Percentiles rank a stretch among this genome's conserved stretches.
These are phyloP conservation scores for Pythium monospermum DNA, from an alignment of 352 stramenopile genomes.

Conservation along the genomic window DNA sequence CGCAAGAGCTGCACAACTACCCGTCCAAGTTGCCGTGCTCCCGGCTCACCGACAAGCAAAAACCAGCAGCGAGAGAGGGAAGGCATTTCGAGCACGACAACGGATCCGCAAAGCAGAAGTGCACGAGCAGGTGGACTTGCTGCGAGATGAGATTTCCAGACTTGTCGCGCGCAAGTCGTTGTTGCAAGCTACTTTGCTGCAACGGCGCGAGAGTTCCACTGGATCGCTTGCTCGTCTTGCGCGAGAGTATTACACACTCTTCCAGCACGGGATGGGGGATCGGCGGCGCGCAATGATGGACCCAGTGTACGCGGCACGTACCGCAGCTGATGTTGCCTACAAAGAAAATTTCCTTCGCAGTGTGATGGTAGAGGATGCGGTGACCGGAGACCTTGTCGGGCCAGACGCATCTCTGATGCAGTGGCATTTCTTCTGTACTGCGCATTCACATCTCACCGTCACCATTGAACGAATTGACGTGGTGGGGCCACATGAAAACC, in stretches of 20 bases:
- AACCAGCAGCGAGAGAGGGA: constrained; percentile 14
- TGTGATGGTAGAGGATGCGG: constrained; percentile 12
- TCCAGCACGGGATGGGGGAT: constrained; percentile 11
- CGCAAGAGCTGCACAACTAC: no score
- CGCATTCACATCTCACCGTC: neutral
- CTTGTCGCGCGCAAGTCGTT: constrained; percentile 1
- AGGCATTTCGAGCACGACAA: constrained; percentile 8
- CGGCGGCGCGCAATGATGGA: constrained; percentile 3
- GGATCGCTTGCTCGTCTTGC: constrained; percentile 1
- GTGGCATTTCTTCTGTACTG: constrained; percentile 13
- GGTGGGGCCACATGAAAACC: neutral
- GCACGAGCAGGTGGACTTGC: neutral
- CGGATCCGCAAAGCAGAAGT: constrained; percentile 6
- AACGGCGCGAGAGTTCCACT: neutral
- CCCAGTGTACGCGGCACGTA: neutral
- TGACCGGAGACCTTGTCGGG: constrained; percentile 16
- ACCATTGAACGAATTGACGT: constrained; percentile 8
- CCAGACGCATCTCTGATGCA: constrained; percentile 14
- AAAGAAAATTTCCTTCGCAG: constrained; percentile 16
- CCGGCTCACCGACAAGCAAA: neutral
- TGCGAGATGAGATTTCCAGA: constrained; percentile 3
- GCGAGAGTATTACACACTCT: constrained; percentile 15
- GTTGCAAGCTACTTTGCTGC: neutral
- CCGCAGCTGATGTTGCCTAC: constrained; percentile 3
- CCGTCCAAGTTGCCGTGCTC: no score